Base-by-base conservation (phyloP, 1,284 basidiomycete genomes). In the Microbotryomycetes sp. region DNA sequence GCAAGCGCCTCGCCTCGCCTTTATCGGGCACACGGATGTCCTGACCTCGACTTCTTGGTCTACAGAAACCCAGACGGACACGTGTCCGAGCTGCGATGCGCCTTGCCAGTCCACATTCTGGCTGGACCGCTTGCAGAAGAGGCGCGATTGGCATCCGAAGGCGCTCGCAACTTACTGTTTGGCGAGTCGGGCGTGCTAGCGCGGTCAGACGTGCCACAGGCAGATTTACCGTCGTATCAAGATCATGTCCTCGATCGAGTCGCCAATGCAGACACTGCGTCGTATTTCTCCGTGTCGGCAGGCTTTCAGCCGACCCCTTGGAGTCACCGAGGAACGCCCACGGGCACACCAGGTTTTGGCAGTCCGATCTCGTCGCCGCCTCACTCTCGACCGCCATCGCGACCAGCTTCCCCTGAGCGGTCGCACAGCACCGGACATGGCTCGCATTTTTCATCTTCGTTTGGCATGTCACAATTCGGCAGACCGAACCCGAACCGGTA, bases 211-310 rank as follows among this genome's bases (percentile, higher is more conserved):
- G 83, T 82, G 26, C 88, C 86, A 52, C 77, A 75, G 49, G 72
- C 82, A 59, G 87, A 91, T 72, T 81, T 92, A 15, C 92, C 89
- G 0, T 88, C 86, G 65, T 96, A 94, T 76, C 82, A 80, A 23
- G 84, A 89, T 55, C 92, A 96, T 75, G 84, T 96, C 14, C 84
- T 88, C 51, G 92, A 96, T 74, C 83, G 92, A 36, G 84, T 96
- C 45, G 89, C 92, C 46, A 86, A 89, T 71, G 84, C 85, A 14
- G 80, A 87, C 72, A 83, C 86, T 29, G 81, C 86, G 1, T 46
- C 42, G 5, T 53, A 64, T 22, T 66, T 59, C 54, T 61, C 62
- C 12, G 58, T 62, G 6, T 49, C 62, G 14, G 48, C 64, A 2
- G 65, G 65, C 15, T 69, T 69, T 49, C 55, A 55, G 7, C 68